A percentile compares a stretch with the other conserved stretches of the same genome.
phyloP scores from a whole-genome alignment of 306 rosid genomes.

The Cucurbita argyrosperma region DNA sequence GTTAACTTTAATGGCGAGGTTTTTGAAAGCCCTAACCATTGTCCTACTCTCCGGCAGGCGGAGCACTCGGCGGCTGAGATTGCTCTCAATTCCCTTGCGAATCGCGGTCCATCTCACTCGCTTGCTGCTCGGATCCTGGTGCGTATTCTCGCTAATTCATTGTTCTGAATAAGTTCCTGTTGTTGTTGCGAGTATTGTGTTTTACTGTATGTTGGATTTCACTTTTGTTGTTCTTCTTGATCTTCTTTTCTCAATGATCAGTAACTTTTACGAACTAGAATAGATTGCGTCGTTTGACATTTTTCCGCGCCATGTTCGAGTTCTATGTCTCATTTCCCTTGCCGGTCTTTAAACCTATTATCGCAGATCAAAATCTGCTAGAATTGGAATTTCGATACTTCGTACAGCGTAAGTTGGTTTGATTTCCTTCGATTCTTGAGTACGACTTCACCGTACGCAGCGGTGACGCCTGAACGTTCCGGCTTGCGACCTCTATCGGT shows the following conservation, averaged over 20 bases:
- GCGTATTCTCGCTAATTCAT: constrained; percentile 6
- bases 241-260: not conserved
- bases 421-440: not conserved
- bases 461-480: not conserved
- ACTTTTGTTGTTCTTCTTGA: not conserved
- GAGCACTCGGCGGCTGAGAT: constrained; percentile 99
- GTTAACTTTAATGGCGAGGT: constrained; percentile 96
- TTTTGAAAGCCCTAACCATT: constrained; percentile 78
- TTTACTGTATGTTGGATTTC: not conserved
- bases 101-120: constrained; percentile 85
- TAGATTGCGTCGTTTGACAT: not conserved
- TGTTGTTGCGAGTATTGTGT: not conserved
- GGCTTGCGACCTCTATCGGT: too few relatives aligned
- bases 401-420: not conserved
- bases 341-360: not conserved
- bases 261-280: not conserved
- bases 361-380: not conserved
- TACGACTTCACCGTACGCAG: not conserved
- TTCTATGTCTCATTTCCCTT: not conserved
- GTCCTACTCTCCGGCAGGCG: constrained; percentile 87
- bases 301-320: not conserved
- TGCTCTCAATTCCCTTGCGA: constrained; percentile 80
- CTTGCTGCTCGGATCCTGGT: constrained; percentile 89
- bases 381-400: not conserved
- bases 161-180: not conserved